Conservation (phyloP, 2,329 filamentous ascomycete genomes). For the Calonectria crousiana region DNA sequence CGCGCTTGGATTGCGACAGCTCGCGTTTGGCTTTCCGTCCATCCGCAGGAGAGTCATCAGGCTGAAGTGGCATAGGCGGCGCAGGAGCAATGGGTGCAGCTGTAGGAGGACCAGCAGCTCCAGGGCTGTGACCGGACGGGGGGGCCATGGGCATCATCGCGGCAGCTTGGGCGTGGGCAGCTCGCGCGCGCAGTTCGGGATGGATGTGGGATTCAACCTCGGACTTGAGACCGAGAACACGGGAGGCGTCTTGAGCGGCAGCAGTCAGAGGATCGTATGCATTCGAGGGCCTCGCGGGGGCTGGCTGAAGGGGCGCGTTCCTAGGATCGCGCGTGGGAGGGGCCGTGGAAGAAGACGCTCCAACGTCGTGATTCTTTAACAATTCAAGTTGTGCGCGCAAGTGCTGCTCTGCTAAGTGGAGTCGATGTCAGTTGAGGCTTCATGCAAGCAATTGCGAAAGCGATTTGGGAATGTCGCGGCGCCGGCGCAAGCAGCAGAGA, state of each 20-base stretch:
- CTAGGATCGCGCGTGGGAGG: conserved; percentile 46
- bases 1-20: conserved; percentile 94
- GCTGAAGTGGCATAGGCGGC: conserved; percentile 42
- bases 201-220: conserved; percentile 62
- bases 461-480: conserved; percentile 29
- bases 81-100: conserved; percentile 48
- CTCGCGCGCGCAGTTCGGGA: conserved; percentile 58
- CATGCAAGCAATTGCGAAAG: conserved; percentile 30
- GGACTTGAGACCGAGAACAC: conserved; percentile 49
- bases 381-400: conserved; percentile 59
- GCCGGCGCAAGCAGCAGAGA: conserved; percentile 25
- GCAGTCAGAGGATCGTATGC: conserved; percentile 58
- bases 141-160: conserved; percentile 55
- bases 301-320: conserved; percentile 45
- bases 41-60: conserved; percentile 54
- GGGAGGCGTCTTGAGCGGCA: conserved; percentile 50
- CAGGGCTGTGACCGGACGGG: conserved; percentile 49
- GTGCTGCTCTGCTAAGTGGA: conserved; percentile 52
- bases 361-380: conserved; percentile 54
- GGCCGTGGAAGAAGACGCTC: conserved; percentile 46
- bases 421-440: conserved; percentile 41
- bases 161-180: conserved; percentile 44
- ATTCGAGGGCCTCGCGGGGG: conserved; percentile 54
- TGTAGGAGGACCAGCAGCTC: conserved; percentile 43
- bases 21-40: conserved; percentile 88